Evolutionary conservation across 495 filamentous ascomycete species (phyloP), one percentile per base, ranked within the genome.

Genomic region (Sordaria brevicollis): DNA sequence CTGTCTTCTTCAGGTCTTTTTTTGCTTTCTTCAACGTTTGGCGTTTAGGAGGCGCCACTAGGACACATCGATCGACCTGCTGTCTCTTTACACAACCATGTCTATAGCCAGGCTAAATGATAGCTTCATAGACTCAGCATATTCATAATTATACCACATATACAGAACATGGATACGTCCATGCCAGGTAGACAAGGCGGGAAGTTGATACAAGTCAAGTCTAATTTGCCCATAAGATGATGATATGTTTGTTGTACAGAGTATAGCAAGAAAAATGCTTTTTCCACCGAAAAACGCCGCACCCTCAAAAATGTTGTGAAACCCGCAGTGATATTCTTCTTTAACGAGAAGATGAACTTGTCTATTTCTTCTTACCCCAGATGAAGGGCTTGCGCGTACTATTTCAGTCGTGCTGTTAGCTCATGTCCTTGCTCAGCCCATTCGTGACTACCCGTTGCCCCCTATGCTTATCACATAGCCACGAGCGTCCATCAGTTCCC

Each of bases 351-450:
- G 35, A 34, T 37, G 41, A 67, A 35, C 37, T 25, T 43, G 31
- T 66, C 67, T 72, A 76, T 69, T 74, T 72, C 73, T 69, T 76
- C 33, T 68, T 65, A 34, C 65, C 90, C 73, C 87, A 88, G 79
- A 82, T 75, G 70, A 97, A 97, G 7, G 84, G 86, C 83, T 97
- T 96, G 76, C 94, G 86, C 72, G 94, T 97, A 73, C 94, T 97
- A 71, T 57, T 57, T 1, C n/a, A 39, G 9, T 38, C 13, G 19
- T 35, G 29, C 17, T 36, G 62, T 74, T 54, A 76, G 65, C 35
- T 33, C 13, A 43, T 13, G 7, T 34, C 41, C 5, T 2, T 34
- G 62, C 35, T 41, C 34, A 29, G 19, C n/a, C n/a, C n/a, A n/a
- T 10, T 1, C 43, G 5, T 13, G 36, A 13, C 9, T 13, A 37